A percentile compares a stretch with the other conserved stretches of the same genome.
phyloP scores from a whole-genome alignment of 179 eudicot species.

The Corrigiola litoralis region DNA sequence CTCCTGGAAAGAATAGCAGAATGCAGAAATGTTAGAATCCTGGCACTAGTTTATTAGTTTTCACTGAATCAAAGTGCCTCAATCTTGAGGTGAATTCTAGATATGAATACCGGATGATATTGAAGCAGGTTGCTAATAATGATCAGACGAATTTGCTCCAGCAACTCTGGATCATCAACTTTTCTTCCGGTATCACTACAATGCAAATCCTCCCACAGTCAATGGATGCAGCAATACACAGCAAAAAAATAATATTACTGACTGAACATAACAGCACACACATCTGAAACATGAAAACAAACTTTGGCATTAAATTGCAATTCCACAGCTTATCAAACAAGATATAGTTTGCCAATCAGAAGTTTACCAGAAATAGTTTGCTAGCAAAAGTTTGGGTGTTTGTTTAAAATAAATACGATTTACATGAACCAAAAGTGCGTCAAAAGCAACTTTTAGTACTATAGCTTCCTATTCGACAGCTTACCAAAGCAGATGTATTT shows the following conservation, averaged over 20 bases:
- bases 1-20: constrained; percentile 48
- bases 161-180: constrained; percentile 85
- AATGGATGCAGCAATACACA: not conserved
- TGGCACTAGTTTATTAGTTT: not conserved
- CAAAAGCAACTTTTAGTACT: no score
- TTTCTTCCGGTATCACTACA: constrained; percentile 84
- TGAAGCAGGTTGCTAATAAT: constrained; percentile 82
- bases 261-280: no score
- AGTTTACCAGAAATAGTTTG: no score
- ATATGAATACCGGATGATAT: constrained; percentile 74
- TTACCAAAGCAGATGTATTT: not conserved
- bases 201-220: constrained; percentile 14
- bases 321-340: not conserved
- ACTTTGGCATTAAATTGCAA: no score
- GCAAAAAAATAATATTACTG: no score
- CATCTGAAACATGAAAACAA: no score
- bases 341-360: not conserved
- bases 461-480: not conserved
- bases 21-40: not conserved
- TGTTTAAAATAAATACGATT: no score
- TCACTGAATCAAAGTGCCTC: not conserved
- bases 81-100: not conserved
- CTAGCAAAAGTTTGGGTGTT: no score
- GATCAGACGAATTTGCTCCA: constrained; percentile 92
- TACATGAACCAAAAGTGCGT: not conserved